Evolutionary conservation across 345 rosid species (phyloP), one percentile per base, ranked within the genome.

Genomic region (Abelmoschus esculentus): DNA sequence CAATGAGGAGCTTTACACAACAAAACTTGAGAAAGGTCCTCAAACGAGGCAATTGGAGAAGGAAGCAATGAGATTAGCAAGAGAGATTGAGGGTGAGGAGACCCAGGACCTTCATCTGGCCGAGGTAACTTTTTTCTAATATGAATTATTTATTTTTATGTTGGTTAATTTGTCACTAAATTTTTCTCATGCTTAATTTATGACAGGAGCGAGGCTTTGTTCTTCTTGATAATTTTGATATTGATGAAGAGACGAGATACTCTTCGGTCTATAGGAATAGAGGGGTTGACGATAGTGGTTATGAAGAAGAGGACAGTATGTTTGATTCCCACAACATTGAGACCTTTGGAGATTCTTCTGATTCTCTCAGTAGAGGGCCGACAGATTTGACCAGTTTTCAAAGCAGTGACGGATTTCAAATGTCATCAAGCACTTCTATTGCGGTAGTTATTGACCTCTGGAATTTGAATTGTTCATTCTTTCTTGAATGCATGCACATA

Each of bases 11-110:
- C 83, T 87, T 61, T 91, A 95, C 72, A 95, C 98, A 5, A 95
- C 99, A 73, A 86, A 81, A 79, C 89, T 95, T 69, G 83, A 85
- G 74, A 90, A 77, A 85, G 92, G 92, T 74, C 81, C 90, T 69
- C 75, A 47, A 67, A 83, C 18, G 73, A 84, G 78, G 76, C 86
- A 86, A 52, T 64, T 80, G 84, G 98, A 92, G 85, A 89, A 76
- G 81, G 82, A 89, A 83, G 98, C 99, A 70, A 46, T 5, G 61
- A 87, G 90, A 77, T 89, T 95, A 74, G 98, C 99, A 7, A 83
- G 82, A 78, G 99, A 91, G 86, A 95, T 91, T 71, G 96, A 87
- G 88, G 87, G 91, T 40, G 98, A 95, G 78, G 91, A 82, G 6
- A 91, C 96, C 9, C 72, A 75, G 58, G 97, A 95, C 79, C 86